These are phyloP conservation scores for Dictyostelium firmibasis DNA, from an alignment of 78 protist genomes.

Conservation along the genomic window DNA sequence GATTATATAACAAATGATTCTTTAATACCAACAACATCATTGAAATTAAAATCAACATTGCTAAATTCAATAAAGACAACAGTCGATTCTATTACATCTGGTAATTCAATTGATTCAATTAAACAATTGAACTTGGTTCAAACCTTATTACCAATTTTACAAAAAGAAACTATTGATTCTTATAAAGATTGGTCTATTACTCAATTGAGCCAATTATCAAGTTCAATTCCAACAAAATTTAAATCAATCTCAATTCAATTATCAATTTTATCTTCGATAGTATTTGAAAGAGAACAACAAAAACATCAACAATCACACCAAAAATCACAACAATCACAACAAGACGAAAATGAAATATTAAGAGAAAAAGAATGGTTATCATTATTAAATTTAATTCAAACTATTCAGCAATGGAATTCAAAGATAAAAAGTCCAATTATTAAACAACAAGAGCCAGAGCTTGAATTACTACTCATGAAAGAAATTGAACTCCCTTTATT, in stretches of 20 bases:
- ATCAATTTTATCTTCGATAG: slow-evolving; percentile 11
- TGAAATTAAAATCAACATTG: not conserved
- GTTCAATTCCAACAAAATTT: slow-evolving; percentile 20
- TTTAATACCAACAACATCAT: not conserved
- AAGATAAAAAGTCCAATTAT: slow-evolving; percentile 23
- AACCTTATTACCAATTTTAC: not conserved
- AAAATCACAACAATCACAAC: not conserved
- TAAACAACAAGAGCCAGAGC: not conserved
- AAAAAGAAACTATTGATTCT: not conserved
- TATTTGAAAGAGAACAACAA: not conserved
- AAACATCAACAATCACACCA: not conserved
- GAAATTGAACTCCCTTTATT: not conserved
- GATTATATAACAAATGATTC: not conserved
- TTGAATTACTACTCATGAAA: not conserved
- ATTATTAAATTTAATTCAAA: not conserved
- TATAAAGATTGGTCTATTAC: not conserved
- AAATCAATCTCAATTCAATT: not conserved
- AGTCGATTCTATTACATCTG: too few relatives aligned
- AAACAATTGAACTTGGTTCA: slow-evolving; percentile 27
- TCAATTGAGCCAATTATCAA: not conserved
- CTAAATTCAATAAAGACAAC: not conserved
- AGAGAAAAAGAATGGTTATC: not conserved
- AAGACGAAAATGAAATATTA: not conserved
- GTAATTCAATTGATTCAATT: not conserved
- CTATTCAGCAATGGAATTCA: slow-evolving; percentile 39